These are phyloP conservation scores for Colletotrichum falcatum DNA, from an alignment of 2,329 filamentous ascomycete species.

Conservation along the genomic window DNA sequence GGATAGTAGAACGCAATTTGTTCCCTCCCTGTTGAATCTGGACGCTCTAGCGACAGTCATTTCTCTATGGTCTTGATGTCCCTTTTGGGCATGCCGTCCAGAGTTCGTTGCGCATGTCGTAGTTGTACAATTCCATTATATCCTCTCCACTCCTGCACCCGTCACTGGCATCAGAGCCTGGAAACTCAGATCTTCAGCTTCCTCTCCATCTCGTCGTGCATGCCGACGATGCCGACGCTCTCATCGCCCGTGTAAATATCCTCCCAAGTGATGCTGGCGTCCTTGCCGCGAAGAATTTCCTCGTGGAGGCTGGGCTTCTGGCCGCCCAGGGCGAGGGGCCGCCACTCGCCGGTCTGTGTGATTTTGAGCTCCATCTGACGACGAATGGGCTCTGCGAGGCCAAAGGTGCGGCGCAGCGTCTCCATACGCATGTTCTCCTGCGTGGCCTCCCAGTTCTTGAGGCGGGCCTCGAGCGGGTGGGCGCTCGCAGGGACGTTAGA, in stretches of 20 bases:
- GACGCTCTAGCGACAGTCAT: constrained; percentile 19
- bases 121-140: constrained; percentile 29
- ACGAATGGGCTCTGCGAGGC: constrained; percentile 91
- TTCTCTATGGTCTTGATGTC: constrained; percentile 15
- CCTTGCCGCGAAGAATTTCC: constrained; percentile 86
- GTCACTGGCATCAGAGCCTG: constrained; percentile 24
- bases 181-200: constrained; percentile 79
- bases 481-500: constrained; percentile 58
- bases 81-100: constrained; percentile 19
- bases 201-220: constrained; percentile 95
- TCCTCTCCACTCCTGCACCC: constrained; percentile 9
- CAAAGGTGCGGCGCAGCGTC: constrained; percentile 86
- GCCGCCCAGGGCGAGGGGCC: constrained; percentile 76
- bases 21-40: constrained; percentile 24
- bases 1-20: constrained; percentile 41
- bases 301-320: constrained; percentile 78
- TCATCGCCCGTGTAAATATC: constrained; percentile 90
- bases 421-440: constrained; percentile 92
- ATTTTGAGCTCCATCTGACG: constrained; percentile 97
- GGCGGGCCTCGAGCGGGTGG: constrained; percentile 92
- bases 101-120: constrained; percentile 24
- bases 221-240: constrained; percentile 74
- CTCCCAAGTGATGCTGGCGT: constrained; percentile 88
- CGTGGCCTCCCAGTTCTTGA: constrained; percentile 89
- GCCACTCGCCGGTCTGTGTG: constrained; percentile 82